These are phyloP conservation scores for Xylaria venustula DNA, from an alignment of 495 filamentous ascomycete species.

Conservation along the genomic window DNA sequence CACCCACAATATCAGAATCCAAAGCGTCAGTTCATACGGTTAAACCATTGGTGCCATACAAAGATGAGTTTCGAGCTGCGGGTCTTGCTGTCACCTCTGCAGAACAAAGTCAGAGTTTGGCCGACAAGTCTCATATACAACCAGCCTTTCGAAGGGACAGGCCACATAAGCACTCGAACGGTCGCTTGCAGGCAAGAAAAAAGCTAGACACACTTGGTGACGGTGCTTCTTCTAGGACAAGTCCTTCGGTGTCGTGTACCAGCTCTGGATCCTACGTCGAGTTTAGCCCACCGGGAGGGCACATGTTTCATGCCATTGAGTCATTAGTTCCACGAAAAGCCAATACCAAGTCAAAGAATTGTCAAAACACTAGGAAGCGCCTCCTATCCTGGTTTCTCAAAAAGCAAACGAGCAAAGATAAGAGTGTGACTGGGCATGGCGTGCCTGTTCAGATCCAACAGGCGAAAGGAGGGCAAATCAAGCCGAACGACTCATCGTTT, in stretches of 20 bases:
- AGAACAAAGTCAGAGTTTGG: slow-evolving; percentile 33
- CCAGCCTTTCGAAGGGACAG: not conserved
- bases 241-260: slow-evolving; percentile 4
- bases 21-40: slow-evolving; percentile 43
- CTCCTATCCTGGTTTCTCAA: slow-evolving; percentile 27
- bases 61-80: slow-evolving; percentile 42
- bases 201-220: slow-evolving; percentile 16
- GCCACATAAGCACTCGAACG: slow-evolving; percentile 7
- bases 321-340: slow-evolving; percentile 9
- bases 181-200: not conserved
- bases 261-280: slow-evolving; percentile 28
- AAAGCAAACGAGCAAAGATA: slow-evolving; percentile 12
- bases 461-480: slow-evolving; percentile 6
- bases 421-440: not conserved
- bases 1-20: slow-evolving; percentile 28
- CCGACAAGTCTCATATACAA: slow-evolving; percentile 2
- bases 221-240: slow-evolving; percentile 1
- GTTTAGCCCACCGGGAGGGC: slow-evolving; percentile 22
- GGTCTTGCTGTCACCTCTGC: slow-evolving; percentile 50
- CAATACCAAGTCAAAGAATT: slow-evolving; percentile 12
- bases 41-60: slow-evolving; percentile 44
- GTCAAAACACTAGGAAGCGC: slow-evolving; percentile 13
- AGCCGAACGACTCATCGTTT: slow-evolving; percentile 1
- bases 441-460: slow-evolving; percentile 5
- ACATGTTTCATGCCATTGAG: slow-evolving; percentile 13